phyloP scores from a whole-genome alignment of 2,329 filamentous ascomycete species.

The Phyllosticta citribraziliensis region DNA sequence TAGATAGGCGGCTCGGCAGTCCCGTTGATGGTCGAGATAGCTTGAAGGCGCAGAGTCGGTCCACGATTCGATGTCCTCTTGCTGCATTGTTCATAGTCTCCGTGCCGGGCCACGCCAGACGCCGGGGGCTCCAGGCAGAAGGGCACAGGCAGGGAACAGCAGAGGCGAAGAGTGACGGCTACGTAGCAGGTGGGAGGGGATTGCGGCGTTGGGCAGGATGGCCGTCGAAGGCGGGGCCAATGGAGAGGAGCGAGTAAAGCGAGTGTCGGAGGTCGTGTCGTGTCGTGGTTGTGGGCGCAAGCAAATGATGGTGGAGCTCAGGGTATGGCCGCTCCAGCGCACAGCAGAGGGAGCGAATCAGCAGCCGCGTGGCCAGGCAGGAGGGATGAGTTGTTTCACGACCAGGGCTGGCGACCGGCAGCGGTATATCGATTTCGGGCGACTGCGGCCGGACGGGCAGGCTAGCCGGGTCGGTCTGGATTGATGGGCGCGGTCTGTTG shows the following conservation, averaged over 20 bases:
- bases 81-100: constrained; percentile 10
- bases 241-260: constrained; percentile 7
- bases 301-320: constrained; percentile 10
- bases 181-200: constrained; percentile 2
- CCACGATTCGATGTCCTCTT: constrained; percentile 9
- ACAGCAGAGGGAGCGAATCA: constrained; percentile 7
- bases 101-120: constrained; percentile 11
- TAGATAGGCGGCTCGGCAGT: constrained; percentile 3
- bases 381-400: constrained; percentile 11
- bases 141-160: constrained; percentile 1
- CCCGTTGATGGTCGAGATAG: constrained; percentile 1
- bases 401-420: constrained; percentile 5
- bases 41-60: constrained; percentile 5
- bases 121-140: constrained; percentile 10
- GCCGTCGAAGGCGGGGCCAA: constrained; percentile 7
- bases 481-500: not conserved
- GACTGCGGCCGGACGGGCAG: constrained; percentile 3
- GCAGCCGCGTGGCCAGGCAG: constrained; percentile 4
- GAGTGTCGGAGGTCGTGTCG: constrained; percentile 10
- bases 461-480: not conserved
- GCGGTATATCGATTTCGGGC: not conserved
- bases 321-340: constrained; percentile 7
- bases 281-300: constrained; percentile 7
- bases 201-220: constrained; percentile 5
- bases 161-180: not conserved